Conservation (phyloP, 139 green algal genomes). For the Bryopsis sp. region DNA sequence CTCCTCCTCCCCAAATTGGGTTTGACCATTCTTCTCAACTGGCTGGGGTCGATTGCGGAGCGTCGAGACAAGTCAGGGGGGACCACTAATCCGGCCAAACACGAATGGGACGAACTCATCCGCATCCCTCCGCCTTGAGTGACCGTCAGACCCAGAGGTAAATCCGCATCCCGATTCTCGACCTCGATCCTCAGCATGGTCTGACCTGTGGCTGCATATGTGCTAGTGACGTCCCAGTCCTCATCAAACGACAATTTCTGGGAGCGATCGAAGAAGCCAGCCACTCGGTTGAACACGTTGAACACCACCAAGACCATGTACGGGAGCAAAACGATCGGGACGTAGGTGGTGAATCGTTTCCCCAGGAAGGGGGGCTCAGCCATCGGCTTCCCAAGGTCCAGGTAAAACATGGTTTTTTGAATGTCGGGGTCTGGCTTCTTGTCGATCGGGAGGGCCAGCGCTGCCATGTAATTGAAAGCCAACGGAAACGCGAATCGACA, state of each 20-base stretch:
- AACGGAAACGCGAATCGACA: conserved; percentile 44
- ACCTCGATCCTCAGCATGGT: conserved; percentile 30
- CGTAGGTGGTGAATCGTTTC: conserved; percentile 42
- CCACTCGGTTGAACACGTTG: conserved; percentile 33
- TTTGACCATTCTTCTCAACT: too few species aligned
- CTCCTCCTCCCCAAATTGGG: too few species aligned
- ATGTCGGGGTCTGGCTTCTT: conserved; percentile 18
- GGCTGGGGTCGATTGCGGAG: too few species aligned
- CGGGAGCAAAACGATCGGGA: conserved; percentile 37
- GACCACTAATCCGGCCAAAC: too few species aligned
- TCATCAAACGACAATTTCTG: conserved; percentile 34
- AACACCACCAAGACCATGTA: conserved; percentile 37
- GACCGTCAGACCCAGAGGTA: conserved; percentile 20
- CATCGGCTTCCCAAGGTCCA: conserved; percentile 42
- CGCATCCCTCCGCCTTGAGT: background rate
- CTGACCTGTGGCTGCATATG: conserved; percentile 20
- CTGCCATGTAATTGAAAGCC: conserved; percentile 59
- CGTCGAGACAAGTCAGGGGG: too few species aligned
- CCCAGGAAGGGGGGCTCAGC: conserved; percentile 43
- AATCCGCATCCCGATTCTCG: conserved; percentile 21
- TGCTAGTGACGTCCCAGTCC: conserved; percentile 27
- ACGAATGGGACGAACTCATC: too few species aligned
- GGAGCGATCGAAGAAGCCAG: conserved; percentile 14
- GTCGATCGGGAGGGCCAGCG: conserved; percentile 29
- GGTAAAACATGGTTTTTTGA: conserved; percentile 43